Evolutionary conservation across 164 flowering plant species (phyloP).

Genomic region (Macadamia tetraphylla): DNA sequence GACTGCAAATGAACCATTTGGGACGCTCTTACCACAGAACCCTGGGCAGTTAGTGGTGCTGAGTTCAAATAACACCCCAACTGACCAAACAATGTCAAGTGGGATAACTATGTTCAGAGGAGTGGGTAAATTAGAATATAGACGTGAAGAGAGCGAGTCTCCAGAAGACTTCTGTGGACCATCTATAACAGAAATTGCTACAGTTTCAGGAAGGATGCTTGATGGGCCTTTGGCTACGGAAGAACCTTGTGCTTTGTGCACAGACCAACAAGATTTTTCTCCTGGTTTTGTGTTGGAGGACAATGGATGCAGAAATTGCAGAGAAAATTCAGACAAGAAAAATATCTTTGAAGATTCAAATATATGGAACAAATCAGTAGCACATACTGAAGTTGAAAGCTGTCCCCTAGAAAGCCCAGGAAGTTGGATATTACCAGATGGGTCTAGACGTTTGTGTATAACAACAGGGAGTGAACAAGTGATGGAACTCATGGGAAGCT

Average conservation of each 20-base stretch:
- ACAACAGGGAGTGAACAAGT: conserved; percentile 39
- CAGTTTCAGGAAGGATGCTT: conserved; percentile 12
- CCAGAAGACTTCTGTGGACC: conserved; percentile 11
- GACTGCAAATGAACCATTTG: conserved; percentile 4
- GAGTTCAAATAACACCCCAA: conserved; percentile 1
- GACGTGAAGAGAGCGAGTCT: conserved; percentile 11
- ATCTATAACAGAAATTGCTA: conserved; percentile 18
- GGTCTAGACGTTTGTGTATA: conserved; percentile 37
- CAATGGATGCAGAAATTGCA: conserved; percentile 6
- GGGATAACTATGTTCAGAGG: background rate
- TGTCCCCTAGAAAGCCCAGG: conserved; percentile 23
- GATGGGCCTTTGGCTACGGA: conserved; percentile 6
- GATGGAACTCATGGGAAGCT: conserved; percentile 26
- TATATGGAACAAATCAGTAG: conserved; percentile 12
- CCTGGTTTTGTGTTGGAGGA: conserved; percentile 7
- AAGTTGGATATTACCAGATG: conserved; percentile 48
- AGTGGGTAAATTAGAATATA: background rate
- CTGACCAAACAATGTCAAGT: conserved; percentile 3
- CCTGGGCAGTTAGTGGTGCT: conserved; percentile 8
- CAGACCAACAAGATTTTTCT: conserved; percentile 7
- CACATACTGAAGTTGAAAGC: conserved; percentile 6
- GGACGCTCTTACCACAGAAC: conserved; percentile 7
- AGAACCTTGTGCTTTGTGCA: background rate
- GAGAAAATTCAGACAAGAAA: conserved; percentile 4
- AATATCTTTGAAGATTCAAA: conserved; percentile 13